phyloP scores from a whole-genome alignment of 371 early-diverging fungal species.

The Saksenaea oblongispora region DNA sequence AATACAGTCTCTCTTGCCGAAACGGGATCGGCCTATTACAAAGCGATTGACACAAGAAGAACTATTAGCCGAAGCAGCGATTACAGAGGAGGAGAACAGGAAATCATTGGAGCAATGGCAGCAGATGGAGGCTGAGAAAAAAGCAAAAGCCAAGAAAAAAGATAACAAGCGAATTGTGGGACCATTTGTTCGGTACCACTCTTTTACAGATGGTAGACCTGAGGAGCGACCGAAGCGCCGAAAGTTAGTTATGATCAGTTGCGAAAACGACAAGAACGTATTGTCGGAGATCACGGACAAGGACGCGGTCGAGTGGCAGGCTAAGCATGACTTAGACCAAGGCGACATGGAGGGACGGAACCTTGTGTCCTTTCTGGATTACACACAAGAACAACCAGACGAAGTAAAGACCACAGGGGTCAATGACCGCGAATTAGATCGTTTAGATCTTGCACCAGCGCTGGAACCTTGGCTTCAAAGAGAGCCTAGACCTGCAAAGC shows the following conservation, averaged over 20 bases:
- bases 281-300: slow-evolving; percentile 25
- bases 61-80: slow-evolving; percentile 57
- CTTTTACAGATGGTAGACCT: slow-evolving; percentile 50
- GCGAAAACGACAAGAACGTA: slow-evolving; percentile 14
- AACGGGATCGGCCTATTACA: slow-evolving; percentile 45
- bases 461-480: slow-evolving; percentile 35
- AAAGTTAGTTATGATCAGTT: slow-evolving; percentile 20
- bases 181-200: slow-evolving; percentile 54
- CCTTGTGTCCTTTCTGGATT: slow-evolving; percentile 39
- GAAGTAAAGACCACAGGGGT: slow-evolving; percentile 15
- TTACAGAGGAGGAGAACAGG: slow-evolving; percentile 57
- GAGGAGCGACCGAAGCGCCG: slow-evolving; percentile 39
- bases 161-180: slow-evolving; percentile 39
- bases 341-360: slow-evolving; percentile 41
- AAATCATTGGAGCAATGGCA: slow-evolving; percentile 60
- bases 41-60: slow-evolving; percentile 61
- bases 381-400: not conserved
- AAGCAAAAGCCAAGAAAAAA: slow-evolving; percentile 51
- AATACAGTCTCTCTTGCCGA: slow-evolving; percentile 37
- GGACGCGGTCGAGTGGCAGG: slow-evolving; percentile 25
- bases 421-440: slow-evolving; percentile 37
- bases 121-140: slow-evolving; percentile 56
- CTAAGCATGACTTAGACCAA: slow-evolving; percentile 25
- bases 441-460: slow-evolving; percentile 32
- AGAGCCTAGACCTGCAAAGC: slow-evolving; percentile 33